phyloP scores from a whole-genome alignment of 1,139 yeast genomes.

The Candida sojae region DNA sequence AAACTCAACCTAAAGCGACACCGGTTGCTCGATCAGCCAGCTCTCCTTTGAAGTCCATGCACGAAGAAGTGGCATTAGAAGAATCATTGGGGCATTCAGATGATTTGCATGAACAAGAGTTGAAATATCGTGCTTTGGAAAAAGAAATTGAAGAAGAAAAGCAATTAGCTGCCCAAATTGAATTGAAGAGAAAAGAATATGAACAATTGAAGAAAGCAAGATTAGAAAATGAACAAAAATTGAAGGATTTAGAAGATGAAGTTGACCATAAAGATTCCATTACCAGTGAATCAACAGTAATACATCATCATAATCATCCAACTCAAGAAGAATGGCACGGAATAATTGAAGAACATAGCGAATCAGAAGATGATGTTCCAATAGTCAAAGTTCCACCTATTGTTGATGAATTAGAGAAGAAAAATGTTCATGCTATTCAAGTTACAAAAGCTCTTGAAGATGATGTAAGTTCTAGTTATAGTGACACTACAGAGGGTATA shows the following conservation, averaged over 20 bases:
- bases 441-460: conserved; percentile 2
- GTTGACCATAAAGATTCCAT: not conserved
- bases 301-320: conserved; percentile 6
- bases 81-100: conserved; percentile 13
- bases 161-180: conserved; percentile 30
- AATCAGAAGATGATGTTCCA: conserved; percentile 12
- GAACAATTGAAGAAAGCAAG: conserved; percentile 24
- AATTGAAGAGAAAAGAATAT: conserved; percentile 31
- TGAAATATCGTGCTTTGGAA: conserved; percentile 19
- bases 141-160: conserved; percentile 34
- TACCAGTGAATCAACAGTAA: conserved; percentile 8
- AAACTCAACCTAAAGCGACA: not conserved
- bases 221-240: conserved; percentile 22
- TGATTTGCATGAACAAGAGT: conserved; percentile 15
- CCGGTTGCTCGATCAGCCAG: conserved; percentile 7
- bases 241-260: conserved; percentile 16
- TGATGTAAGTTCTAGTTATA: not conserved
- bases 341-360: conserved; percentile 6
- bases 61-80: conserved; percentile 19
- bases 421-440: not conserved
- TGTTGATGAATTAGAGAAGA: conserved; percentile 12
- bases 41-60: conserved; percentile 14
- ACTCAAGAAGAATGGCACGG: not conserved
- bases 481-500: conserved; percentile 1
- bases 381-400: conserved; percentile 6